Base-by-base conservation (phyloP, 75 land plant species). In the Ceratopteris richardii region DNA sequence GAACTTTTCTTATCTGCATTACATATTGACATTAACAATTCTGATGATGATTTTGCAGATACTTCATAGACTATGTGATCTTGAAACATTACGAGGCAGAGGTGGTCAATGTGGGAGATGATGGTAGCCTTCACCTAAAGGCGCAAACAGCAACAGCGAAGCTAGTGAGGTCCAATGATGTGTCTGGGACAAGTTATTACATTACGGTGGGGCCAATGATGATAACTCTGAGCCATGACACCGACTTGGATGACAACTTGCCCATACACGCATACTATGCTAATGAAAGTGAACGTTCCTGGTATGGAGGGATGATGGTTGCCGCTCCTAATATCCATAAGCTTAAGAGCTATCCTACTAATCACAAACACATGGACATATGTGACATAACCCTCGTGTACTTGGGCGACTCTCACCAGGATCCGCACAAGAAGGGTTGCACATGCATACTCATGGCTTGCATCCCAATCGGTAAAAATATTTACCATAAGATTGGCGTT, bases 361-460 rank as follows among this genome's bases (percentile, higher is more conserved):
- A 26, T 28, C 54, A 26, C 3, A 23, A 26, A 24, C 37, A 33
- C 9, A 1, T 52, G 2, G 28, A 25, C 54, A 26, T 52, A 1
- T 52, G 29, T 26, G 54, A 52, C 24, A 26, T 52, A 2, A 26
- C 54, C 27, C 54, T 52, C 1, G 54, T 52, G 9, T 23, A 19
- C 24, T 26, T 52, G 29, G 54, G 54, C 54, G 4, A 52, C 28
- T 3, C 29, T 28, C 37, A 33, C 37, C 29, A 52, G 4, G 54
- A 24, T 13, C 54, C 54, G 6, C 25, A 23, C 27, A 22, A 23
- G 24, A 21, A 24, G 24, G 29, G 16, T 23, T 22, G 24, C 29
- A 52, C 54, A 4, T 22, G 24, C 28, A 28, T 52, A 7, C 54
- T 52, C 54, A 52, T 52, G 54, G 54, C 29, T 26, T 52, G 54